A percentile compares a stretch with the other conserved stretches of the same genome.
These are phyloP conservation scores for Stachybotrys elegans DNA, from an alignment of 2,329 filamentous ascomycete genomes.

Conservation along the genomic window DNA sequence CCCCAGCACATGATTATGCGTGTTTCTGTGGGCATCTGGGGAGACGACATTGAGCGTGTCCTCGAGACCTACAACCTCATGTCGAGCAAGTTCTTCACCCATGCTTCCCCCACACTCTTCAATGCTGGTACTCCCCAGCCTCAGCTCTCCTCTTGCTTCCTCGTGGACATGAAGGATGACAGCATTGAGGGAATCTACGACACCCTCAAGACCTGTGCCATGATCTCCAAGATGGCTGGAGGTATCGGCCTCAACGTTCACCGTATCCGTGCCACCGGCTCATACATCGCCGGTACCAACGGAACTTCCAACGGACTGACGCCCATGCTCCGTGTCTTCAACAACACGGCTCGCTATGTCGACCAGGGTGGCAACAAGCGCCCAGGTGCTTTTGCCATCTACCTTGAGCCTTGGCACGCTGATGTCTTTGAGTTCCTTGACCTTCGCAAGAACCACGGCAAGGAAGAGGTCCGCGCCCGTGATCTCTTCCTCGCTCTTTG, in stretches of 20 bases:
- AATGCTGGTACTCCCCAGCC: slow-evolving; percentile 93
- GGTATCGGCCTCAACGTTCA: slow-evolving; percentile 96
- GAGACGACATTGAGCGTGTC: slow-evolving; percentile 87
- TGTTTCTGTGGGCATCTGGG: slow-evolving; percentile 95
- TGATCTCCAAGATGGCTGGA: slow-evolving; percentile 99
- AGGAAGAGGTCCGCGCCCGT: slow-evolving; percentile 94
- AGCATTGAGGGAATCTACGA: slow-evolving; percentile 99
- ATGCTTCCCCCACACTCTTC: slow-evolving; percentile 96
- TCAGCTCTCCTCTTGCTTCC: slow-evolving; percentile 96
- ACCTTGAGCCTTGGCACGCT: slow-evolving; percentile 97
- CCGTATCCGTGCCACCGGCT: slow-evolving; percentile 93
- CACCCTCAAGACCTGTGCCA: slow-evolving; percentile 96
- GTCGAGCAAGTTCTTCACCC: slow-evolving; percentile 98
- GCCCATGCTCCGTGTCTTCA: slow-evolving; percentile 97
- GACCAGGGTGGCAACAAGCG: slow-evolving; percentile 99
- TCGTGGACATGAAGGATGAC: slow-evolving; percentile 99
- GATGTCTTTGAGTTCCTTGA: slow-evolving; percentile 98
- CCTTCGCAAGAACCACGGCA: slow-evolving; percentile 97
- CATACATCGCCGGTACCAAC: slow-evolving; percentile 97
- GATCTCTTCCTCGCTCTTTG: slow-evolving; percentile 97
- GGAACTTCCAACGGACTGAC: slow-evolving; percentile 96
- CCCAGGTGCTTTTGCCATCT: slow-evolving; percentile 96
- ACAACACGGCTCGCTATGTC: slow-evolving; percentile 98
- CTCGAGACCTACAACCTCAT: slow-evolving; percentile 98
- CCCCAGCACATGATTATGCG: slow-evolving; percentile 99